phyloP scores from a whole-genome alignment of 2,329 filamentous ascomycete species.

The Ceratocystis lukuohia region DNA sequence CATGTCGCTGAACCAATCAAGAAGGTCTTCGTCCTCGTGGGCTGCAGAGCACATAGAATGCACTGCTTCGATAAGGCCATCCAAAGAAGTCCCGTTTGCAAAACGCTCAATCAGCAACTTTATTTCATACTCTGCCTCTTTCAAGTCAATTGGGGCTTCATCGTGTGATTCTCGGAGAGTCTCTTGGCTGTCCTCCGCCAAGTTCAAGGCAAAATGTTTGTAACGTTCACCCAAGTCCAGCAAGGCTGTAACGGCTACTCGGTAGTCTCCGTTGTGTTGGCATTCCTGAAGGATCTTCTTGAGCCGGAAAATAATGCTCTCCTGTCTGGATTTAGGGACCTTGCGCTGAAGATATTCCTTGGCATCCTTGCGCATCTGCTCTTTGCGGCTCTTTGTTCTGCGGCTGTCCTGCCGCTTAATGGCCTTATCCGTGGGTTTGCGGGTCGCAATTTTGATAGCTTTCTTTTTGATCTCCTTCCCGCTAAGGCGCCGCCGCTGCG shows the following conservation, averaged over 20 bases:
- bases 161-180: slow-evolving; percentile 53
- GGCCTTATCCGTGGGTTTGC: slow-evolving; percentile 40
- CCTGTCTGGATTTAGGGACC: slow-evolving; percentile 81
- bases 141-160: slow-evolving; percentile 44
- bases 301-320: slow-evolving; percentile 80
- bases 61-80: slow-evolving; percentile 75
- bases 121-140: slow-evolving; percentile 63
- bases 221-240: slow-evolving; percentile 77
- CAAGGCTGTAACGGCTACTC: slow-evolving; percentile 78
- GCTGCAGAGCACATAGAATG: slow-evolving; percentile 77
- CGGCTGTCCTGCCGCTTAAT: slow-evolving; percentile 23
- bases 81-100: slow-evolving; percentile 81
- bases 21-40: slow-evolving; percentile 73
- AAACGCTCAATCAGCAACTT: slow-evolving; percentile 87
- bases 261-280: slow-evolving; percentile 88
- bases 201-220: slow-evolving; percentile 53
- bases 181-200: slow-evolving; percentile 51
- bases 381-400: slow-evolving; percentile 32
- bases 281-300: slow-evolving; percentile 98
- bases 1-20: slow-evolving; percentile 73
- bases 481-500: background rate
- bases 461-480: slow-evolving; percentile 1
- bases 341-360: slow-evolving; percentile 72
- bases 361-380: slow-evolving; percentile 36
- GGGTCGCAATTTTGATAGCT: slow-evolving; percentile 32